Evolutionary conservation across 2,329 filamentous ascomycete species (phyloP).

Genomic region (Talaromyces piceae): DNA sequence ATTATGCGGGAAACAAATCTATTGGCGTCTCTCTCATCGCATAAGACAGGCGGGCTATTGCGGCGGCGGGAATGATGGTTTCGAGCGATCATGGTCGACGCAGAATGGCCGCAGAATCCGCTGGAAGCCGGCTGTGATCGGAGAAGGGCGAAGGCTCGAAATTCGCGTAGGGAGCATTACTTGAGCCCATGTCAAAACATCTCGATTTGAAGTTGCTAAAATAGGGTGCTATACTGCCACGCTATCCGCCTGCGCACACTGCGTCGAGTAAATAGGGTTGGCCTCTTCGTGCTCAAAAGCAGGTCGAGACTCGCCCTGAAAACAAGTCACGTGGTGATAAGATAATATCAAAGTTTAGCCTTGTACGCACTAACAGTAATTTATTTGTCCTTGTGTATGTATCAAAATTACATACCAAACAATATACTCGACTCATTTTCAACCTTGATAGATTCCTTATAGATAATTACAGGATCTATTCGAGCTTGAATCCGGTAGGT

Average conservation of each 20-base stretch:
- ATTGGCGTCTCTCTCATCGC: constrained; percentile 42
- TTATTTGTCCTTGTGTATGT: too few species aligned
- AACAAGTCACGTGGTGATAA: background rate
- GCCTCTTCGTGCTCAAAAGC: background rate
- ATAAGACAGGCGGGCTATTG: constrained; percentile 10
- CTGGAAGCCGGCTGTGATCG: background rate
- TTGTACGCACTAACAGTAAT: background rate
- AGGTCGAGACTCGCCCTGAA: background rate
- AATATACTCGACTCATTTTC: background rate
- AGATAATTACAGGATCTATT: background rate
- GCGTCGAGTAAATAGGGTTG: background rate
- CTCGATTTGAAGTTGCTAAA: background rate
- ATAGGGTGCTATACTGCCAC: background rate
- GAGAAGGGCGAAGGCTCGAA: background rate
- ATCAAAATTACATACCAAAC: background rate
- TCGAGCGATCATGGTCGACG: constrained; percentile 4
- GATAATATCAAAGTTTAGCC: background rate
- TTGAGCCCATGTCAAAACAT: background rate
- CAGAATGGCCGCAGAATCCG: background rate
- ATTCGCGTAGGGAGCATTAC: background rate
- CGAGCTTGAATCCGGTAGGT: too few species aligned
- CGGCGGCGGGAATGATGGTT: constrained; percentile 6
- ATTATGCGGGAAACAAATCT: constrained; percentile 58
- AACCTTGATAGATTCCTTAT: background rate
- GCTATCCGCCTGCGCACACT: background rate